phyloP scores from a whole-genome alignment of 192 early-diverging fungal genomes.

The Jimgerdemannia flammicorona region DNA sequence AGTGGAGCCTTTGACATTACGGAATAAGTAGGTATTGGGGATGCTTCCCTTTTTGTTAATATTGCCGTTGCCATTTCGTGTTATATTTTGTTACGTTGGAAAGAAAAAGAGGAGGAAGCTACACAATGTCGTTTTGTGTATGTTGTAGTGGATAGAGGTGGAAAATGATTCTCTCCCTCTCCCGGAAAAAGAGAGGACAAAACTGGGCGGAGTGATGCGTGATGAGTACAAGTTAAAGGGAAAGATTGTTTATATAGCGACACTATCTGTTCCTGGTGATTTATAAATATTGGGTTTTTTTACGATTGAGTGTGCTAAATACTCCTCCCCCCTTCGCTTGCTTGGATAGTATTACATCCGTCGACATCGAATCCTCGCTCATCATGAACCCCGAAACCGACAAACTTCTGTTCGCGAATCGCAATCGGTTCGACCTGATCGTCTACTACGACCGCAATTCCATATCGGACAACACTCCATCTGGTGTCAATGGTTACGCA shows the following conservation, averaged over 20 bases:
- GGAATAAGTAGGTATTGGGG: conserved; percentile 42
- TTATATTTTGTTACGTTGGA: too few species aligned
- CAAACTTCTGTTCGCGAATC: conserved; percentile 58
- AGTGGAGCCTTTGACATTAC: conserved; percentile 65
- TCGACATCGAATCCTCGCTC: conserved; percentile 49
- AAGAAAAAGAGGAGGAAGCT: too few species aligned
- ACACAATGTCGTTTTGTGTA: too few species aligned
- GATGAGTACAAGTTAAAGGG: too few species aligned
- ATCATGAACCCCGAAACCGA: conserved; percentile 55
- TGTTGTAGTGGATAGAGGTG: too few species aligned
- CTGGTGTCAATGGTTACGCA: conserved; percentile 12
- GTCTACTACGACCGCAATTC: conserved; percentile 68
- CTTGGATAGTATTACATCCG: conserved; percentile 38
- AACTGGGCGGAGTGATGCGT: too few species aligned
- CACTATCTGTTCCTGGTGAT: too few species aligned
- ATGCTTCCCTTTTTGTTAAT: neutral
- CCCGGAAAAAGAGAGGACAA: too few species aligned
- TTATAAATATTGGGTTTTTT: too few species aligned
- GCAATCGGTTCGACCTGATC: conserved; percentile 68
- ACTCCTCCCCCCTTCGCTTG: conserved; percentile 1
- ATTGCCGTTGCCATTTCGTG: too few species aligned
- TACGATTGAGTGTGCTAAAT: neutral
- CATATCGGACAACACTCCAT: conserved; percentile 13
- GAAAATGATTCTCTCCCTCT: too few species aligned
- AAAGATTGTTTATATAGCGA: too few species aligned